phyloP scores from a whole-genome alignment of 352 stramenopile genomes.

The Phytophthora sp. region DNA sequence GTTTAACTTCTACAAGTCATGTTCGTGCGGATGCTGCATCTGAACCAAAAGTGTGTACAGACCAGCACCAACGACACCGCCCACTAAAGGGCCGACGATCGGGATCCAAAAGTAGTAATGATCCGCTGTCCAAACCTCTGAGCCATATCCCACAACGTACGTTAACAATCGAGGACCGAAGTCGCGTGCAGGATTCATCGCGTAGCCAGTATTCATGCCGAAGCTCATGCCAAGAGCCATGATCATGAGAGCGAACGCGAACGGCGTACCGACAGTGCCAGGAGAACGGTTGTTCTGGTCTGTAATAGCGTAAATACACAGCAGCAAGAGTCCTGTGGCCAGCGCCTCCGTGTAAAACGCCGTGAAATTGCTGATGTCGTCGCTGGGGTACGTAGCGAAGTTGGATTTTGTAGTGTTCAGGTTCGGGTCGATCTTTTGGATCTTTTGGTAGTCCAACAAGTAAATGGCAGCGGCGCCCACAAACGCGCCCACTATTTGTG shows the following conservation, averaged over 20 bases:
- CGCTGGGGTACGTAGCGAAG: conserved; percentile 30
- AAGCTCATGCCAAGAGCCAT: conserved; percentile 30
- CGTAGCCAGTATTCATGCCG: conserved; percentile 31
- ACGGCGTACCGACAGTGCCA: conserved; percentile 18
- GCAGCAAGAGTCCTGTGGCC: conserved; percentile 20
- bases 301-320: conserved; percentile 31
- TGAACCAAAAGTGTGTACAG: conserved; percentile 23
- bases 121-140: conserved; percentile 18
- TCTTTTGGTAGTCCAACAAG: conserved; percentile 31
- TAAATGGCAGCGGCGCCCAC: conserved; percentile 21
- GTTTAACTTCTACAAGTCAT: conserved; percentile 3
- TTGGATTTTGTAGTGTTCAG: conserved; percentile 19
- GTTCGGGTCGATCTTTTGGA: conserved; percentile 19
- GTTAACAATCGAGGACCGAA: conserved; percentile 24
- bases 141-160: conserved; percentile 21
- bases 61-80: conserved; percentile 17
- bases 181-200: conserved; percentile 28
- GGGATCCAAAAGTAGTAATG: conserved; percentile 31
- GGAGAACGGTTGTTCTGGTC: conserved; percentile 27
- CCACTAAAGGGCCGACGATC: conserved; percentile 10
- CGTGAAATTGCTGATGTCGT: conserved; percentile 28
- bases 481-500: conserved; percentile 19
- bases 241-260: conserved; percentile 26
- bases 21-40: conserved; percentile 19
- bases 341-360: conserved; percentile 28